Percentiles rank a stretch among this genome's conserved stretches.
Evolutionary conservation across 805 yeast genomes (phyloP).

Genomic region (Candida silvatica): DNA sequence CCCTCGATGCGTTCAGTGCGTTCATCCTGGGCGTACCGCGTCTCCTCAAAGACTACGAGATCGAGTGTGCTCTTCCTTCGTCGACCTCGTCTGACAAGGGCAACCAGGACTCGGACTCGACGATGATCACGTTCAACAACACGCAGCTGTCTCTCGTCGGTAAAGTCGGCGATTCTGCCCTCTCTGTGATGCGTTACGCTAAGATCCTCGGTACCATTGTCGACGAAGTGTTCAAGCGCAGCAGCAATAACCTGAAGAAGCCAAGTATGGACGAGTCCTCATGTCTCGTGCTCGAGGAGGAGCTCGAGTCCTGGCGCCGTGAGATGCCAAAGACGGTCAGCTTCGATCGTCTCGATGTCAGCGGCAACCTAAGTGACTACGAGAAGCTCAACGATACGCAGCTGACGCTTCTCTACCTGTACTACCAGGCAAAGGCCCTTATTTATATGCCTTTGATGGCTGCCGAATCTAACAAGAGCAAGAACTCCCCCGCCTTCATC

Average conservation of each 20-base stretch:
- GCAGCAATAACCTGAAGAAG: conserved; percentile 25
- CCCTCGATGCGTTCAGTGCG: conserved; percentile 67
- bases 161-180: conserved; percentile 54
- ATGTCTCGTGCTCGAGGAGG: conserved; percentile 41
- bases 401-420: conserved; percentile 45
- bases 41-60: conserved; percentile 67
- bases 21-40: conserved; percentile 79
- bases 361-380: conserved; percentile 30
- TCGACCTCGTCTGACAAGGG: conserved; percentile 23
- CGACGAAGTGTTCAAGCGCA: conserved; percentile 62
- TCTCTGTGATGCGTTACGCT: conserved; percentile 59
- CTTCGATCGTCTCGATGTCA: conserved; percentile 52
- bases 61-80: conserved; percentile 81
- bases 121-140: conserved; percentile 45
- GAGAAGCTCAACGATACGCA: conserved; percentile 33
- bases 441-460: conserved; percentile 60
- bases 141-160: conserved; percentile 57
- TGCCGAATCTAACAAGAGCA: conserved; percentile 24
- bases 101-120: conserved; percentile 37
- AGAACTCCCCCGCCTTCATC: conserved; percentile 47
- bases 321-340: conserved; percentile 53
- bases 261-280: conserved; percentile 23
- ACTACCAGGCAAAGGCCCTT: conserved; percentile 54
- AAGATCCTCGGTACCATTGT: conserved; percentile 67
- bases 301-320: conserved; percentile 71